A percentile compares a stretch with the other conserved stretches of the same genome.
phyloP scores from a whole-genome alignment of 768 basidiomycete genomes.

The Tylopilus balloui region DNA sequence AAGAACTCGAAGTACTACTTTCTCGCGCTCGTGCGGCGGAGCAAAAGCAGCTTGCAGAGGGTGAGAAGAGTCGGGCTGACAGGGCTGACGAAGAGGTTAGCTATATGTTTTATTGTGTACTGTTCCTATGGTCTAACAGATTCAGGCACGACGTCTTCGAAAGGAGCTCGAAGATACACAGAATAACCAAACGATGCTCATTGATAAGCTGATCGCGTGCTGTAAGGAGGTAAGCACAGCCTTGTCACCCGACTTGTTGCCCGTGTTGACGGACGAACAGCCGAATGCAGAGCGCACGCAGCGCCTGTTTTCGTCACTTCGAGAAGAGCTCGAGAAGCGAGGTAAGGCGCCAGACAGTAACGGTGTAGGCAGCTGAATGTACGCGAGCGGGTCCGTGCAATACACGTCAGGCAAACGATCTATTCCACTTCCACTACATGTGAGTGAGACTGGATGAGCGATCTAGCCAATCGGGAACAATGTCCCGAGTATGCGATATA shows the following conservation, averaged over 20 bases:
- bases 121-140: slow-evolving; percentile 6
- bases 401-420: slow-evolving; percentile 12
- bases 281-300: slow-evolving; percentile 82
- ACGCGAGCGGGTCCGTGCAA: slow-evolving; percentile 10
- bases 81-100: slow-evolving; percentile 73
- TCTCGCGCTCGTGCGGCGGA: slow-evolving; percentile 86
- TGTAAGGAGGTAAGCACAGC: slow-evolving; percentile 72
- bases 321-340: slow-evolving; percentile 80
- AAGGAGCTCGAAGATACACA: slow-evolving; percentile 80
- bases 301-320: slow-evolving; percentile 71
- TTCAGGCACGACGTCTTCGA: slow-evolving; percentile 60
- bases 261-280: slow-evolving; percentile 35
- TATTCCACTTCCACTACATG: slow-evolving; percentile 12
- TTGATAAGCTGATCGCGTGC: slow-evolving; percentile 79
- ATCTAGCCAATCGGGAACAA: background rate
- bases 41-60: slow-evolving; percentile 77
- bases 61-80: slow-evolving; percentile 63
- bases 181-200: slow-evolving; percentile 70
- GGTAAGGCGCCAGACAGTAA: slow-evolving; percentile 44
- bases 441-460: background rate
- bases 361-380: slow-evolving; percentile 41
- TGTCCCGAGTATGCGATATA: background rate
- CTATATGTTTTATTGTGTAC: slow-evolving; percentile 4
- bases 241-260: background rate
- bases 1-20: slow-evolving; percentile 83